Evolutionary conservation across 371 early-diverging fungal species (phyloP), one percentile per base, ranked within the genome.

Genomic region (Nematocida ausubeli): DNA sequence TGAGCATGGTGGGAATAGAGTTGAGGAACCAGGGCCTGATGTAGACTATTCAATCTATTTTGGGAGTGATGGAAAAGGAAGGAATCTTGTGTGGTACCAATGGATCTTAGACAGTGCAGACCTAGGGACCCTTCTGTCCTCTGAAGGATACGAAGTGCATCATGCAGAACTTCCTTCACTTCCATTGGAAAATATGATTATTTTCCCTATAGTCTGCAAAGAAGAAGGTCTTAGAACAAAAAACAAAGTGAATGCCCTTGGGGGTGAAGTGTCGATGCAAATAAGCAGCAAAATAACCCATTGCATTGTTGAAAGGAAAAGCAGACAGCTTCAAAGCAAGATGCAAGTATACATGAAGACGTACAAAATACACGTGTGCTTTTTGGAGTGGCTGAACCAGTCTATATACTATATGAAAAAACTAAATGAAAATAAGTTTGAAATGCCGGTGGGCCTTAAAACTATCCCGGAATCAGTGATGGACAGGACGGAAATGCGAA

Each of bases 81-180:
- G 65, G 32, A 83, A 81, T 40, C 34, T 81, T 39, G 70, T 82
- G 4, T 67, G 83, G 66, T 86, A 86, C 80, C 85, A 85, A 66
- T 85, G 81, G 80, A 66, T 86, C 22, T 83, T 86, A 79, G 85
- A 85, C 55, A 83, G 83, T 57, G 47, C 82, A 22, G 84, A 85
- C 35, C 26, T 63, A 37, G 80, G 66, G 16, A 39, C 80, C 24
- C 60, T 84, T 12, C 70, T 86, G 12, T 51, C 83, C 39, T 54
- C 79, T 40, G 80, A 83, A 37, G 56, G 55, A 37, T 85, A 85
- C 65, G 22, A 16, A 16, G 42, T 75, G 7, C 14, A 54, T 2
- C 40, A 24, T 6, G 7, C 28, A 12, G 66, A 60, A 4, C 65
- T 65, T 7, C 66, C 66, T 42, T 12, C 24, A 9, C 78, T 64